Evolutionary conservation across 2,329 filamentous ascomycete genomes (phyloP).

Genomic region (Aureobasidium pullulans): DNA sequence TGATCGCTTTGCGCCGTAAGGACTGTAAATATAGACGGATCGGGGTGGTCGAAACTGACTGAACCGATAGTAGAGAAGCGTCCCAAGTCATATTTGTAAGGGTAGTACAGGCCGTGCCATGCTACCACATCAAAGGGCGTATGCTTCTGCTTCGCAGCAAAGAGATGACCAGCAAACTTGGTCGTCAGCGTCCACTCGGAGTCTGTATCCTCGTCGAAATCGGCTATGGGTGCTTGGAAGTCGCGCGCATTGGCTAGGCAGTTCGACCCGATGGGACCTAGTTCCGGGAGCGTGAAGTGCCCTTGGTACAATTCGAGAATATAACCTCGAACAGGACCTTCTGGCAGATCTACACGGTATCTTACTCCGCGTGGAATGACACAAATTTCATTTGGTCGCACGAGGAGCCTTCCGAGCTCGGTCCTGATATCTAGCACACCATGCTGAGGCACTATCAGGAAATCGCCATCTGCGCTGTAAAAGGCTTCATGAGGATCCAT

Average conservation of each 20-base stretch:
- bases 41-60: slow-evolving; percentile 56
- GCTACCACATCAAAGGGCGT: slow-evolving; percentile 65
- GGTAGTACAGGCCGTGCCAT: slow-evolving; percentile 64
- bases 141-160: slow-evolving; percentile 54
- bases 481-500: slow-evolving; percentile 72
- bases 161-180: slow-evolving; percentile 57
- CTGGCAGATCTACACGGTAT: slow-evolving; percentile 53
- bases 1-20: slow-evolving; percentile 53
- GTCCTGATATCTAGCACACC: slow-evolving; percentile 61
- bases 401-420: slow-evolving; percentile 56
- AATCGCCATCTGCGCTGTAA: slow-evolving; percentile 70
- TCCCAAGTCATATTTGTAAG: slow-evolving; percentile 51
- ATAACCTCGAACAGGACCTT: slow-evolving; percentile 57
- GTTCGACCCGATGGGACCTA: slow-evolving; percentile 60
- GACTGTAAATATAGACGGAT: slow-evolving; percentile 61
- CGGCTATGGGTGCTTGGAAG: slow-evolving; percentile 55
- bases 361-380: slow-evolving; percentile 61
- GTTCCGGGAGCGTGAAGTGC: slow-evolving; percentile 58
- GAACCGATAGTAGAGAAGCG: slow-evolving; percentile 52
- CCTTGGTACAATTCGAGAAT: slow-evolving; percentile 60
- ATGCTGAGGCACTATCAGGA: slow-evolving; percentile 58
- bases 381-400: slow-evolving; percentile 60
- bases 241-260: slow-evolving; percentile 59
- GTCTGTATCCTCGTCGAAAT: slow-evolving; percentile 48
- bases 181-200: slow-evolving; percentile 51